Evolutionary conservation across 2,329 filamentous ascomycete species (phyloP), one percentile per base, ranked within the genome.

Genomic region (Microdochium paspali): DNA sequence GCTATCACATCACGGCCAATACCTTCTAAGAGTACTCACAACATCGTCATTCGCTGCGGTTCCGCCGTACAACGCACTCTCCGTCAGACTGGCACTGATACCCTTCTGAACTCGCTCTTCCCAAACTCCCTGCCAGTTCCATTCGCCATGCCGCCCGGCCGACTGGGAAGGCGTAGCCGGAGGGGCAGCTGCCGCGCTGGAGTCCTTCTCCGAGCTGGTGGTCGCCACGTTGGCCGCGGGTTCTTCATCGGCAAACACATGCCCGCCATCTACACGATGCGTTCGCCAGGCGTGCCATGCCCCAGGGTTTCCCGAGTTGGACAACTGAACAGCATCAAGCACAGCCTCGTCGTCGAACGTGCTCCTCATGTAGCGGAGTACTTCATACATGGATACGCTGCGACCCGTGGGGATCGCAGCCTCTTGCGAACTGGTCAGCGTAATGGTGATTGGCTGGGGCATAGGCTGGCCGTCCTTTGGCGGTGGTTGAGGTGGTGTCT

Each of bases 41-140:
- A 88, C 73, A 54, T 95, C 88, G 61, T 90, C 85, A 10, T 77
- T 66, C 15, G 67, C 68, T 40, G 74, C 73, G 4, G 72, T 70
- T 49, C 74, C 75, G 5, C 89, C 88, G 66, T 83, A 97, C 23
- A 97, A 67, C 4, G 88, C 82, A 2, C 82, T 71, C 55, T 97
- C 91, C 1, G 87, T 87, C 45, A 89, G 68, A 58, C 89, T 95
- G 10, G 78, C 75, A 45, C 84, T 78, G 40, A 96, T 79, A 18
- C 85, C 85, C 63, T 85, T 87, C 64, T 80, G 84, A 1, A 95
- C 90, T 47, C 91, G 78, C 53, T 90, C 85, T 61, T 94, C 87
- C 91, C 91, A 98, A 0, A 97, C 91, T 0, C 91, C 90, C 58
- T 95, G 89, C 91, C 91, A 97, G 61, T 95, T 95, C 91, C 91